Percentiles rank a stretch among this genome's conserved stretches.
These are phyloP conservation scores for Tinospora cordifolia DNA, from an alignment of 164 flowering plant species.

Conservation along the genomic window DNA sequence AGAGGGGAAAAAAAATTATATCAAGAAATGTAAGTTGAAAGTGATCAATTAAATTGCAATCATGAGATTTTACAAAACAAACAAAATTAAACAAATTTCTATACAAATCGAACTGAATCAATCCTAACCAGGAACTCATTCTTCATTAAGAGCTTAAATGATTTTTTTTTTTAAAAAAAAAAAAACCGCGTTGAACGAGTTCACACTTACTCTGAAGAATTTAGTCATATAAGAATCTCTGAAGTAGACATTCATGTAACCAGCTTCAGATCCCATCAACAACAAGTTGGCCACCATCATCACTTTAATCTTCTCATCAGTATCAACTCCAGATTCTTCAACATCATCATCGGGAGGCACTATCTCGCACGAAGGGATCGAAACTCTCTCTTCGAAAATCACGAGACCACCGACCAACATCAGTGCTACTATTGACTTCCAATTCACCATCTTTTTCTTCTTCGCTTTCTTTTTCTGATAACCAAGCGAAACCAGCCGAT, in stretches of 20 bases:
- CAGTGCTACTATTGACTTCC: constrained; percentile 18
- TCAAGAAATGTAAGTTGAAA: neutral
- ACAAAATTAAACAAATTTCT: too few species aligned
- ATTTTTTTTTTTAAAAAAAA: neutral
- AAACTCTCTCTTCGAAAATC: constrained; percentile 38
- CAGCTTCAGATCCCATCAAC: constrained; percentile 48
- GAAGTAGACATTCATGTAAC: constrained; percentile 33
- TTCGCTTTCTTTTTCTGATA: neutral
- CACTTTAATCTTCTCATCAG: constrained; percentile 48
- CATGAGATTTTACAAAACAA: too few species aligned
- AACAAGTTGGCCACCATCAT: constrained; percentile 61
- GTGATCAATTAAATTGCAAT: too few species aligned
- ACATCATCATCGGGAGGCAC: constrained; percentile 15
- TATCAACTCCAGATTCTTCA: constrained; percentile 1
- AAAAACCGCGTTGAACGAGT: neutral
- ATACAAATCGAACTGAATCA: too few species aligned
- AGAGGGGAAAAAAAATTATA: too few species aligned
- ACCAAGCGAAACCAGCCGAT: neutral
- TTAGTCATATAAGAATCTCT: constrained; percentile 48
- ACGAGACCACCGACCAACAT: constrained; percentile 17
- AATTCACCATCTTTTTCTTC: constrained; percentile 12
- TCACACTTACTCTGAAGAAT: constrained; percentile 41
- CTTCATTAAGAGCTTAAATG: neutral
- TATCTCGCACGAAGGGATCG: constrained; percentile 41
- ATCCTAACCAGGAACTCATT: neutral